Conservation (phyloP, 2,329 filamentous ascomycete genomes). For the Cordyceps fumosorosea region DNA sequence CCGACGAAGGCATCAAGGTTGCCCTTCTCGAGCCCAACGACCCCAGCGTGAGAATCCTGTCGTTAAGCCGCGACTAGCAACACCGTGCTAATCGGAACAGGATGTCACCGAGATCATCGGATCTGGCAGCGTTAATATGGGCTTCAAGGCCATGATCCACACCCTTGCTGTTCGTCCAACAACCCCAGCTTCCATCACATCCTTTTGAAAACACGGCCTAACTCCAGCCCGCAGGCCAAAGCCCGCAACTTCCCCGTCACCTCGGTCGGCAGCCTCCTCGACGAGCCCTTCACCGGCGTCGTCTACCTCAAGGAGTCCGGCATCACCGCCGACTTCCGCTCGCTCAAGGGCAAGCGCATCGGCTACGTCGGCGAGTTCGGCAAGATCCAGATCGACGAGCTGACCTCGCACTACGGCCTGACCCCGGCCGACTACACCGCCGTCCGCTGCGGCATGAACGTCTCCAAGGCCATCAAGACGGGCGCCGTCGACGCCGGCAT, state of each 20-base stretch:
- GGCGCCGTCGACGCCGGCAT: constrained; percentile 69
- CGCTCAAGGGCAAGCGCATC: constrained; percentile 69
- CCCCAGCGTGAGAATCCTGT: constrained; percentile 49
- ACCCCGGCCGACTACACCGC: constrained; percentile 66
- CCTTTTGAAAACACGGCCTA: constrained; percentile 7
- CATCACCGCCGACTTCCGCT: constrained; percentile 68
- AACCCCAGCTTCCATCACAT: neutral
- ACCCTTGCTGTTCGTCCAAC: constrained; percentile 54
- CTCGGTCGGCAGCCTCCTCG: constrained; percentile 67
- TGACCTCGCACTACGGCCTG: constrained; percentile 73
- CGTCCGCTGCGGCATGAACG: constrained; percentile 75
- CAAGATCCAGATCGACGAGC: constrained; percentile 78
- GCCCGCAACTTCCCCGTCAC: constrained; percentile 66
- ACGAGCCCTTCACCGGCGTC: constrained; percentile 74
- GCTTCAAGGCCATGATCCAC: constrained; percentile 81
- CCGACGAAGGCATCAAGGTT: constrained; percentile 70
- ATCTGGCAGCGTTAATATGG: constrained; percentile 67
- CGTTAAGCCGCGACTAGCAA: rapidly evolving
- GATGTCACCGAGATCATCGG: constrained; percentile 80
- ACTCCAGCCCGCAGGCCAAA: constrained; percentile 49
- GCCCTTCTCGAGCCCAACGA: constrained; percentile 74
- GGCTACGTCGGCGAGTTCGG: constrained; percentile 77
- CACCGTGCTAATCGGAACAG: constrained; percentile 25
- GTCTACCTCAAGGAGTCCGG: constrained; percentile 69
- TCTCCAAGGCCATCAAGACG: constrained; percentile 67